Base-by-base conservation (phyloP, 2,329 filamentous ascomycete genomes). In the Lomentospora prolificans region DNA sequence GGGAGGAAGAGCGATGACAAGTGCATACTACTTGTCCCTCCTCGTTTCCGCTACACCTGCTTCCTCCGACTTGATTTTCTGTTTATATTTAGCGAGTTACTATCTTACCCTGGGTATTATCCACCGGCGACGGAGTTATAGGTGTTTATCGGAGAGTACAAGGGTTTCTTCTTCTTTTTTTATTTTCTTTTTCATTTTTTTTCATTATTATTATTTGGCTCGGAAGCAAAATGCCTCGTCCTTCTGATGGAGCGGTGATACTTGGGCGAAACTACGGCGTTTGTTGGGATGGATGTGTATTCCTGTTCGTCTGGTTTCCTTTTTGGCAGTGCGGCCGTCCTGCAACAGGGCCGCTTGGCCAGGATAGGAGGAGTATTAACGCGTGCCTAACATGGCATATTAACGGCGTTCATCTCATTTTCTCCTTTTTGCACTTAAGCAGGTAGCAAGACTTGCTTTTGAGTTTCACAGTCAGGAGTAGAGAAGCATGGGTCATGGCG, bases 1-100 rank as follows among this genome's bases (percentile, higher is more conserved):
- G 76, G 76, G 77, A 79, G 60, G 67, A 73, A 4, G 65, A 68
- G 28, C 55, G 58, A 58, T 62, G 57, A 62, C 4, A 5, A 19
- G 17, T 19, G n/a, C n/a, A n/a, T n/a, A 5, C 17, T 31, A 2
- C 17, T 12, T 27, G 2, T 28, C 12, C 17, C 9, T 31, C 10
- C 14, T 14, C 5, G 10, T 51, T 22, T 28, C 19, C 17, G n/a
- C n/a, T n/a, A n/a, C n/a, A n/a, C n/a, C n/a, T n/a, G n/a, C n/a
- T n/a, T n/a, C n/a, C n/a, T n/a, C n/a, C n/a, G n/a, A n/a, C n/a
- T n/a, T n/a, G n/a, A n/a, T n/a, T n/a, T n/a, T 22, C 24, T 48
- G 30, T 6, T 22, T 48, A 10, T 25, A 22, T 48, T 22, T 48
- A 48, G 19, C 22, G 22, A 27, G 12, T 48, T 19, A n/a, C 44